A percentile compares a stretch with the other conserved stretches of the same genome.
These are phyloP conservation scores for Obelidium mucronatum DNA, from an alignment of 192 early-diverging fungal genomes.

Conservation along the genomic window DNA sequence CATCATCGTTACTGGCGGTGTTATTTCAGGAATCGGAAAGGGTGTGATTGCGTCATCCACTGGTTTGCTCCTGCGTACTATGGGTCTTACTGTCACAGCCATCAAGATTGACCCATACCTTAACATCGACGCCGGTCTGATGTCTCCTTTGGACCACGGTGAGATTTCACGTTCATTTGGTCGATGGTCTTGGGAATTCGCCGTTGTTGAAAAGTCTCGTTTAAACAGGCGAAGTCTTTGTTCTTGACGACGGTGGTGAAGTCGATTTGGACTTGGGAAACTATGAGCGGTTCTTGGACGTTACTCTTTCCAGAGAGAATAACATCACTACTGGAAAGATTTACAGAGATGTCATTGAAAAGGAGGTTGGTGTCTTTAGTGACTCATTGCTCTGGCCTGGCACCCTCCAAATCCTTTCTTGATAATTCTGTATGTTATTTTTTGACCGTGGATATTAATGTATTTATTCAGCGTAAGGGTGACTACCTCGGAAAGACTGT, in stretches of 20 bases:
- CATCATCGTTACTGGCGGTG: constrained; percentile 97
- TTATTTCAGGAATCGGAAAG: constrained; percentile 99
- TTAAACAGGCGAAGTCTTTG: constrained; percentile 91
- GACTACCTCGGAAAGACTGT: constrained; percentile 99
- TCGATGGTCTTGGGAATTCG: no score
- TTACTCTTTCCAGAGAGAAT: constrained; percentile 93
- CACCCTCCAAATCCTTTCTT: no score
- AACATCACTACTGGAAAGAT: constrained; percentile 99
- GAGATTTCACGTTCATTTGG: constrained; percentile 28
- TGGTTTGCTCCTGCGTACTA: constrained; percentile 91
- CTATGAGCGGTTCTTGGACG: constrained; percentile 98
- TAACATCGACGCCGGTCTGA: constrained; percentile 98
- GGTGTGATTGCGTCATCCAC: constrained; percentile 99
- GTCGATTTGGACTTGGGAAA: constrained; percentile 99
- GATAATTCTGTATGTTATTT: no score
- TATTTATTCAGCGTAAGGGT: constrained; percentile 74
- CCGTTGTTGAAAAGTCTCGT: not conserved
- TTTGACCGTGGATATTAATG: no score
- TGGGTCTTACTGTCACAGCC: constrained; percentile 91
- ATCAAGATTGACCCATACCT: constrained; percentile 99
- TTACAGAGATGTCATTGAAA: constrained; percentile 94
- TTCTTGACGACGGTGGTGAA: constrained; percentile 97
- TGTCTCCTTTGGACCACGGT: constrained; percentile 98
- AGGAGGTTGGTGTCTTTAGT: constrained; percentile 72
- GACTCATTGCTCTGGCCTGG: no score